Percentiles rank a stretch among this genome's conserved stretches.
phyloP scores from a whole-genome alignment of 192 early-diverging fungal genomes.

The Spizellomyces sp. region DNA sequence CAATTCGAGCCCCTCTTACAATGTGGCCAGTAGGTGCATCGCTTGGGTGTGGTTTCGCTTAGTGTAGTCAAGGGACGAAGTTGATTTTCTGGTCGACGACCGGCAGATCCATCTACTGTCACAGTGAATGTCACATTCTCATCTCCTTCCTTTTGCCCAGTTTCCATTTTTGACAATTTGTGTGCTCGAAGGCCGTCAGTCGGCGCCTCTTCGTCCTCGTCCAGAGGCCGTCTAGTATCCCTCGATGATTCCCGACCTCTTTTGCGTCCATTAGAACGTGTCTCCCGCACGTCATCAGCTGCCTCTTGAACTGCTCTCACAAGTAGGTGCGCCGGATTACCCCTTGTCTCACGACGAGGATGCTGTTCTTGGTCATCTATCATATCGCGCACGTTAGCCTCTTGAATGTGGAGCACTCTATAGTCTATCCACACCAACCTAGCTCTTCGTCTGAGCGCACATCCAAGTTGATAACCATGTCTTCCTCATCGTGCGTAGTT shows the following conservation, averaged over 20 bases:
- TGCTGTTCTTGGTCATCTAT: not conserved
- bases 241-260: not conserved
- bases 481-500: not conserved
- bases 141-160: not conserved
- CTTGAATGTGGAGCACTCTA: not conserved
- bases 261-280: not conserved
- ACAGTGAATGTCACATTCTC: not conserved
- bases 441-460: not conserved
- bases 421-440: not conserved
- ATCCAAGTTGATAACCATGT: not conserved
- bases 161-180: not conserved
- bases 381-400: not conserved
- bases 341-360: not conserved
- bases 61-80: not conserved
- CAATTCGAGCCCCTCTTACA: not conserved
- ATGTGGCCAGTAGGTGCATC: not conserved
- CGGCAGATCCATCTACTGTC: not conserved
- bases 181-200: not conserved
- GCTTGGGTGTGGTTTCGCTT: not conserved
- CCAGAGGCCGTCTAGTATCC: not conserved
- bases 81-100: not conserved
- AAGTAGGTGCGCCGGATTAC: not conserved
- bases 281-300: not conserved
- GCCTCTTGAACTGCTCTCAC: not conserved
- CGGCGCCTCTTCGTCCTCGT: not conserved